Conservation (phyloP, 192 early-diverging fungal species). For the Gryganskiella cystojenkinii region DNA sequence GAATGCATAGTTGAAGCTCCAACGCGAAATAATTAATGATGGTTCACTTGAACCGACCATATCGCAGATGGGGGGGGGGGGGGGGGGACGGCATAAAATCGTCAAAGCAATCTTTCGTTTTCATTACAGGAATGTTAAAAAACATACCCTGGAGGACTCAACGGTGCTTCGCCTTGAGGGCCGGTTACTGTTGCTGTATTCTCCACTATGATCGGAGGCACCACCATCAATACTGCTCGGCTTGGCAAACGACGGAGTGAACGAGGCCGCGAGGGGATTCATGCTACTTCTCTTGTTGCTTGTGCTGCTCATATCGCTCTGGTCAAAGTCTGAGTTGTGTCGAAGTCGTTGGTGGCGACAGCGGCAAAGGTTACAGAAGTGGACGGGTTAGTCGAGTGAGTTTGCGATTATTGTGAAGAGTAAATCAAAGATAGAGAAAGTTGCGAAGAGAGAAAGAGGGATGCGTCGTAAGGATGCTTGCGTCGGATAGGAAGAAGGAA, state of each 20-base stretch:
- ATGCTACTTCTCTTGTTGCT: slow-evolving; percentile 39
- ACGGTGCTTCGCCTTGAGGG: slow-evolving; percentile 26
- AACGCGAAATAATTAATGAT: no score
- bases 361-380: neutral
- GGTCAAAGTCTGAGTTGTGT: slow-evolving; percentile 4
- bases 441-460: neutral
- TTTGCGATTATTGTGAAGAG: neutral
- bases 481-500: neutral
- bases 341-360: neutral
- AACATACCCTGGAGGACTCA: slow-evolving; percentile 32
- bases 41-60: no score
- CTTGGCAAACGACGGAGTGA: slow-evolving; percentile 46
- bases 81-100: no score
- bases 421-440: neutral
- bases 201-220: slow-evolving; percentile 19
- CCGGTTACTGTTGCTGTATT: slow-evolving; percentile 6
- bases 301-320: slow-evolving; percentile 18
- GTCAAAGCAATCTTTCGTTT: no score
- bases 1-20: no score
- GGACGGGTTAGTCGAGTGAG: neutral
- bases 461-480: neutral
- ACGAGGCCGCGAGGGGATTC: slow-evolving; percentile 43
- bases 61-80: no score
- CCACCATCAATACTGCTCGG: slow-evolving; percentile 14
- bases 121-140: no score